These are phyloP conservation scores for Amoebophrya sp. DNA, from an alignment of 169 alveolate genomes.

Conservation along the genomic window DNA sequence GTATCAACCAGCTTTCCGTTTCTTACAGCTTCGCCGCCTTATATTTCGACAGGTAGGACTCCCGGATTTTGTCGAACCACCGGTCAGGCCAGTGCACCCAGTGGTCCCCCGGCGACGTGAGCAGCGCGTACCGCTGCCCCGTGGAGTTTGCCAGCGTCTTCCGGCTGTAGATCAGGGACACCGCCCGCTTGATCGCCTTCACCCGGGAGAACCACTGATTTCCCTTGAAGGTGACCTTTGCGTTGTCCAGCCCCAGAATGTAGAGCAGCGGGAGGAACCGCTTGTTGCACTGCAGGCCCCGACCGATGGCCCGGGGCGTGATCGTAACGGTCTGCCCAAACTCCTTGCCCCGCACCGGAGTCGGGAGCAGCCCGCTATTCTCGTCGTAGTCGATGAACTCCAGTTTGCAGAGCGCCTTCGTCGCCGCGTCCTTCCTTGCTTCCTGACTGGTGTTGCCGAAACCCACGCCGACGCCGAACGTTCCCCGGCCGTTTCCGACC, in stretches of 20 bases:
- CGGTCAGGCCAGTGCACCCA: constrained; percentile 54
- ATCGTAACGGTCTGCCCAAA: constrained; percentile 29
- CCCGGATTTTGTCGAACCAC: not conserved
- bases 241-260: constrained; percentile 44
- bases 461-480: constrained; percentile 44
- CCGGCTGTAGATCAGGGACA: constrained; percentile 35
- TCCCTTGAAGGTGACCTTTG: constrained; percentile 36
- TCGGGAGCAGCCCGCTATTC: constrained; percentile 25
- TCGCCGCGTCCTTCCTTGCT: constrained; percentile 27
- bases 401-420: constrained; percentile 23
- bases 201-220: constrained; percentile 43
- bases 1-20: too few species aligned
- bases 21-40: not conserved
- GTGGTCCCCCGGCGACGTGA: constrained; percentile 47
- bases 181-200: constrained; percentile 44
- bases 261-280: constrained; percentile 45
- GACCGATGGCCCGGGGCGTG: constrained; percentile 39
- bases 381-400: constrained; percentile 22
- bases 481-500: constrained; percentile 48
- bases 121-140: constrained; percentile 40
- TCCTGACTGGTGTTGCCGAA: not conserved
- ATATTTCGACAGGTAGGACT: not conserved
- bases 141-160: constrained; percentile 43
- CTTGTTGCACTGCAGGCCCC: constrained; percentile 41
- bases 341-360: constrained; percentile 37